Evolutionary conservation across 2,329 filamentous ascomycete species (phyloP).

Genomic region (Diaporthe nobilis): DNA sequence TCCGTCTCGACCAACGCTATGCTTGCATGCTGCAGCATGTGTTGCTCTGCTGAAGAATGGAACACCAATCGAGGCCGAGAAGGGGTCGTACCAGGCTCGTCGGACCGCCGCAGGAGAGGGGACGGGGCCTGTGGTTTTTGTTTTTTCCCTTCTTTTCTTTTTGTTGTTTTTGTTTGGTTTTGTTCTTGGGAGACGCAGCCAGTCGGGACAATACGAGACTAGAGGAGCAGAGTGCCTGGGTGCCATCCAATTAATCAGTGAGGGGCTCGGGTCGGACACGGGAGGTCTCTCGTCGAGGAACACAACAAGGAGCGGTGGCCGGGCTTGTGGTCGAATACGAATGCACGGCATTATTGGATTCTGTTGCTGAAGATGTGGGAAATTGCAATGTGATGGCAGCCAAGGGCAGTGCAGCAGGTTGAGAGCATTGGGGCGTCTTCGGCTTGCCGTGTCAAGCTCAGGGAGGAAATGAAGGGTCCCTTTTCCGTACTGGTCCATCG

Average conservation of each 20-base stretch:
- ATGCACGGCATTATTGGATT: background rate
- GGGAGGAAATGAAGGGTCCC: slow-evolving; percentile 30
- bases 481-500: background rate
- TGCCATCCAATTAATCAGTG: slow-evolving; percentile 13
- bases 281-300: slow-evolving; percentile 20
- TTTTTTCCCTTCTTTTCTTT: background rate
- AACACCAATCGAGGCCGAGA: background rate
- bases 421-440: background rate
- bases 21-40: slow-evolving; percentile 17
- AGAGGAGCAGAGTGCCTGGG: background rate
- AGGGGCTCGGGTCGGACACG: slow-evolving; percentile 6
- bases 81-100: slow-evolving; percentile 2
- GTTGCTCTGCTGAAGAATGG: slow-evolving; percentile 10
- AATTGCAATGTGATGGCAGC: slow-evolving; percentile 30
- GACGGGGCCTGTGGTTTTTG: background rate
- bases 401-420: slow-evolving; percentile 21
- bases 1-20: slow-evolving; percentile 30
- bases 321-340: slow-evolving; percentile 18
- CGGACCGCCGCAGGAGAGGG: slow-evolving; percentile 8
- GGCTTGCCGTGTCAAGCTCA: slow-evolving; percentile 17
- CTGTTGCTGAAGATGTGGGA: slow-evolving; percentile 14
- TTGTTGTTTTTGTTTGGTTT: slow-evolving; percentile 2
- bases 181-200: background rate
- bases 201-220: slow-evolving; percentile 2
- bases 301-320: slow-evolving; percentile 22